These are phyloP conservation scores for Cucumis cinereus DNA, from an alignment of 306 rosid species.

Conservation along the genomic window DNA sequence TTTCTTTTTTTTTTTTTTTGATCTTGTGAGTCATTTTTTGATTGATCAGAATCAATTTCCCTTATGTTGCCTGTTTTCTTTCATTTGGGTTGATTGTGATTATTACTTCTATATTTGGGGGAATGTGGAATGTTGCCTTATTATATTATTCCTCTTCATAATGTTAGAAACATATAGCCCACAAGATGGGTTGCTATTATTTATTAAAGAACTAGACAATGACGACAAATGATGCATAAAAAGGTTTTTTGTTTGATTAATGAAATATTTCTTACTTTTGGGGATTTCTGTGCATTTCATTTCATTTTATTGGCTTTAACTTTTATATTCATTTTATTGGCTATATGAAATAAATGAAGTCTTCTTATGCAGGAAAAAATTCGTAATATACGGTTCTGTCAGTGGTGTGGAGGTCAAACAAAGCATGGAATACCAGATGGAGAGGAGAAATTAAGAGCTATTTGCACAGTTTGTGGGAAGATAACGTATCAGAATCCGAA, in stretches of 20 bases:
- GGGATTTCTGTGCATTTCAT: background rate
- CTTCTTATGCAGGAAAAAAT: constrained; percentile 36
- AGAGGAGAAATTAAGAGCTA: constrained; percentile 67
- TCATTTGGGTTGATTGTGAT: background rate
- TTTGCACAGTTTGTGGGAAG: constrained; percentile 70
- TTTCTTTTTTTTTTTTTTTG: background rate
- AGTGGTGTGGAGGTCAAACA: constrained; percentile 69
- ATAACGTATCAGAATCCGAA: constrained; percentile 87
- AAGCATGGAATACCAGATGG: constrained; percentile 69
- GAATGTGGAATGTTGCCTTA: background rate
- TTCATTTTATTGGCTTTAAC: background rate
- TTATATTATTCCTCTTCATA: background rate
- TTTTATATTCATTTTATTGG: background rate
- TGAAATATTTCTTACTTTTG: background rate
- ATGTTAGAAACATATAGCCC: background rate
- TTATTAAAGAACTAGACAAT: background rate
- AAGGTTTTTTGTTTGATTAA: background rate
- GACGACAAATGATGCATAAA: background rate
- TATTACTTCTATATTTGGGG: background rate
- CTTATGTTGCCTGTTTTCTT: background rate
- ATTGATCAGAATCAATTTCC: background rate
- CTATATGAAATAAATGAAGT: background rate
- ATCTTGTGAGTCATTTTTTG: background rate
- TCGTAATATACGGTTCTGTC: constrained; percentile 54
- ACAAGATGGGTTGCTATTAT: background rate